A percentile compares a stretch with the other conserved stretches of the same genome.
phyloP scores from a whole-genome alignment of 1,139 yeast genomes.

The Hyphopichia khmerensis region DNA sequence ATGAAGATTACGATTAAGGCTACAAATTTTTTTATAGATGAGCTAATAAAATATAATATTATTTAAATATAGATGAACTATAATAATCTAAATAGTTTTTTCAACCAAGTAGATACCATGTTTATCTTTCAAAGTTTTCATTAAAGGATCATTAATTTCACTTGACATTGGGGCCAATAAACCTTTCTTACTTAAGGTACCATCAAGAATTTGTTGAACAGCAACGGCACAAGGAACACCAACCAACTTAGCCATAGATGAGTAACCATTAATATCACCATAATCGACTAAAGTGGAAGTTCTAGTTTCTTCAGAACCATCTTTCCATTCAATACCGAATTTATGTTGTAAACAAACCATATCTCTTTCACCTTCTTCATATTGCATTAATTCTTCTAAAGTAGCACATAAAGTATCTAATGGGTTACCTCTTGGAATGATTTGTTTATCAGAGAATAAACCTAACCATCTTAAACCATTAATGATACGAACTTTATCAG shows the following conservation, averaged over 20 bases:
- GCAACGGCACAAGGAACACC: conserved; percentile 99
- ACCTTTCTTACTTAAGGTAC: conserved; percentile 71
- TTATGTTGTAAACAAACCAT: conserved; percentile 94
- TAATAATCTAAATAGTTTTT: conserved; percentile 56
- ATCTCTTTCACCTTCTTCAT: conserved; percentile 93
- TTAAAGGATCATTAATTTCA: conserved; percentile 84
- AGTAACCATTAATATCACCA: conserved; percentile 91
- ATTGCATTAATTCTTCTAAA: conserved; percentile 93
- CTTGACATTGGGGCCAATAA: conserved; percentile 91
- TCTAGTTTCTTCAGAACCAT: conserved; percentile 86
- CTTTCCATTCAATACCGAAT: conserved; percentile 96
- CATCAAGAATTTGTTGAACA: conserved; percentile 78
- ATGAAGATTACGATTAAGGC: conserved; percentile 25
- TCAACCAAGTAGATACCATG: conserved; percentile 86
- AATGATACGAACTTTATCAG: conserved; percentile 82
- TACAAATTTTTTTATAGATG: not conserved
- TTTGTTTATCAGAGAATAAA: conserved; percentile 71
- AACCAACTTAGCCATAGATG: conserved; percentile 97
- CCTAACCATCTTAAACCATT: conserved; percentile 95
- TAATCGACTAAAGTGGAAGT: conserved; percentile 94
- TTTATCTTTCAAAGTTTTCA: conserved; percentile 87
- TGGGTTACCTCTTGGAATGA: conserved; percentile 90
- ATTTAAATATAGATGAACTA: too few species aligned
- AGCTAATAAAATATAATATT: too few species aligned
- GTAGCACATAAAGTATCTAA: conserved; percentile 96